Evolutionary conservation across 2,329 filamentous ascomycete species (phyloP).

Genomic region (Xylariales sp.): DNA sequence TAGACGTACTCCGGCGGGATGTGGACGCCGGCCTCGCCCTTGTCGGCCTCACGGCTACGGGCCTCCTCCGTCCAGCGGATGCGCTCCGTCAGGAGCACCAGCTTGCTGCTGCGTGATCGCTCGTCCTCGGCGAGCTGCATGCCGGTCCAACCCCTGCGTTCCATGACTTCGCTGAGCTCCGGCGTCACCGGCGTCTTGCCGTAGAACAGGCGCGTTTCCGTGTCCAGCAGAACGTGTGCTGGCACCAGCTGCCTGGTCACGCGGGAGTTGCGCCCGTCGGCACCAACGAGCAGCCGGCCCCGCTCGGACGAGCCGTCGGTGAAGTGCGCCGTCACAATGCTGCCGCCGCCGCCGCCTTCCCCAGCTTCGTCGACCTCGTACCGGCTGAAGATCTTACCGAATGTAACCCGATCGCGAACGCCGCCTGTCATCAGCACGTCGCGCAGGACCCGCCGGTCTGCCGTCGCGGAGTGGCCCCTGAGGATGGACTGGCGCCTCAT

Average conservation of each 20-base stretch:
- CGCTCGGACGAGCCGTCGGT: slow-evolving; percentile 24
- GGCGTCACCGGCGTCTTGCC: slow-evolving; percentile 30
- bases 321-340: slow-evolving; percentile 23
- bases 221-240: slow-evolving; percentile 28
- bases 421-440: slow-evolving; percentile 24
- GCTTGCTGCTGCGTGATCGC: slow-evolving; percentile 7
- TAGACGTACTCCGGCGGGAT: slow-evolving; percentile 26
- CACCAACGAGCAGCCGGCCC: slow-evolving; percentile 31
- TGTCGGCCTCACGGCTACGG: not conserved
- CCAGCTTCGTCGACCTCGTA: slow-evolving; percentile 8
- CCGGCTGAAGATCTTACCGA: slow-evolving; percentile 22
- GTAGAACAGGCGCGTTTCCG: slow-evolving; percentile 30
- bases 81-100: slow-evolving; percentile 10
- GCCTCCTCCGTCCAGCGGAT: not conserved
- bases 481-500: not conserved
- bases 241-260: slow-evolving; percentile 33
- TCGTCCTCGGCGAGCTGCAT: slow-evolving; percentile 18
- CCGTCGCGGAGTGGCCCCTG: slow-evolving; percentile 1
- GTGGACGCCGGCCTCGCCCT: too few species aligned
- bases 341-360: too few species aligned
- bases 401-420: slow-evolving; percentile 23
- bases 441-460: slow-evolving; percentile 28
- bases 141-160: slow-evolving; percentile 12
- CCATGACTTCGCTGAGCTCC: slow-evolving; percentile 15
- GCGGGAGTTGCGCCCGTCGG: slow-evolving; percentile 30